These are phyloP conservation scores for Aristolochia californica DNA, from an alignment of 164 flowering plant species.

Conservation along the genomic window DNA sequence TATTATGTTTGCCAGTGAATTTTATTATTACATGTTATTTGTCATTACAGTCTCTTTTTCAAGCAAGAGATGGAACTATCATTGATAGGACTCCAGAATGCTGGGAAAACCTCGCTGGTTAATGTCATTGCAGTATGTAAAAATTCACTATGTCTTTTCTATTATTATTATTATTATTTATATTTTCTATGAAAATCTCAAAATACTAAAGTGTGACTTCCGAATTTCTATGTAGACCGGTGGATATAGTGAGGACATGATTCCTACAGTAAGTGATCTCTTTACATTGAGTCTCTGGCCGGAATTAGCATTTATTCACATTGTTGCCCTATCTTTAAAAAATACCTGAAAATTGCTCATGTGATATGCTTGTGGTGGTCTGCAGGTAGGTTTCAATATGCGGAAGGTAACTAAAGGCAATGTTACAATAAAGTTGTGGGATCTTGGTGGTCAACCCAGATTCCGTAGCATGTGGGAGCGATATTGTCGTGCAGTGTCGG, in stretches of 20 bases:
- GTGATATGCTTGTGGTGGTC: background rate
- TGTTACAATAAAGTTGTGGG: slow-evolving; percentile 95
- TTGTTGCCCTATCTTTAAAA: too few species aligned
- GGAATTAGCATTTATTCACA: background rate
- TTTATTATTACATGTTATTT: background rate
- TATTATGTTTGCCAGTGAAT: background rate
- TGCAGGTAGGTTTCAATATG: slow-evolving; percentile 92
- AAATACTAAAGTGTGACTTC: background rate
- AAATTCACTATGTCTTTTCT: background rate
- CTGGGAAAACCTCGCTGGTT: slow-evolving; percentile 93
- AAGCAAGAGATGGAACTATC: slow-evolving; percentile 98
- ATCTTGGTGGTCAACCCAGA: slow-evolving; percentile 98
- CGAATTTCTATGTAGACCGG: slow-evolving; percentile 51
- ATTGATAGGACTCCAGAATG: slow-evolving; percentile 91
- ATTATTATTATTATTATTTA: background rate
- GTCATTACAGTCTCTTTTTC: slow-evolving; percentile 70
- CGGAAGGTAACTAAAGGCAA: slow-evolving; percentile 90
- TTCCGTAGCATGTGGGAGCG: slow-evolving; percentile 99
- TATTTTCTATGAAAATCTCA: background rate
- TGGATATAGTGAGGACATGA: slow-evolving; percentile 98
- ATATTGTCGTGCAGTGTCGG: slow-evolving; percentile 93
- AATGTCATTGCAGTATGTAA: slow-evolving; percentile 85
- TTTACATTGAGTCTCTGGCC: background rate
- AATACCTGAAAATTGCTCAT: background rate
- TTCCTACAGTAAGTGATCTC: slow-evolving; percentile 66